A percentile compares a stretch with the other conserved stretches of the same genome.
Evolutionary conservation across 148 eudicot species (phyloP).

Genomic region (Fagopyrum esculentum): DNA sequence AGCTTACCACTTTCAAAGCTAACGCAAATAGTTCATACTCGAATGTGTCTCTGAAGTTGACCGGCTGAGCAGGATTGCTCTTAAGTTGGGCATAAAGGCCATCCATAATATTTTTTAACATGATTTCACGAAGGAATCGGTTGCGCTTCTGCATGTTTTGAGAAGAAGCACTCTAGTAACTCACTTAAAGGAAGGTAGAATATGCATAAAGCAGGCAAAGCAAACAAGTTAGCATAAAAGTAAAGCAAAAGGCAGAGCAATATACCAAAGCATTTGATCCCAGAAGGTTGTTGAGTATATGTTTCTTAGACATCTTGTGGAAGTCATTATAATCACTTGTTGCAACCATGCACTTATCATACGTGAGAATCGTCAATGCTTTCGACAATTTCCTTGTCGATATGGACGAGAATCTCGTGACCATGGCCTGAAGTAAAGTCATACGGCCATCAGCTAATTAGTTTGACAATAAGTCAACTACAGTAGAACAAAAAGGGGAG

Average conservation of each 20-base stretch:
- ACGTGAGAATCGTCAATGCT: conserved; percentile 61
- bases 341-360: conserved; percentile 78
- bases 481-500: not conserved
- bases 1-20: conserved; percentile 56
- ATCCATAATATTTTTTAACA: conserved; percentile 39
- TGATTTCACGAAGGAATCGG: conserved; percentile 42
- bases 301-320: conserved; percentile 57
- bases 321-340: conserved; percentile 80
- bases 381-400: conserved; percentile 38
- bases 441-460: not conserved
- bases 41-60: conserved; percentile 49
- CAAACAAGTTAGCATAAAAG: not conserved
- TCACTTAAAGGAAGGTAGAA: not conserved
- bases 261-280: conserved; percentile 85
- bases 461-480: not conserved
- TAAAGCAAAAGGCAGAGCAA: not conserved
- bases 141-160: conserved; percentile 43
- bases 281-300: conserved; percentile 45
- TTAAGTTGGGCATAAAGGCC: conserved; percentile 31
- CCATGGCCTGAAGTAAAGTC: conserved; percentile 58
- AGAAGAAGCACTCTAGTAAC: not conserved
- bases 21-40: conserved; percentile 75
- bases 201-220: not conserved
- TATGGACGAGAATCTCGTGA: conserved; percentile 21
- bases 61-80: conserved; percentile 34